Percentiles rank a stretch among this genome's conserved stretches.
phyloP scores from a whole-genome alignment of 352 stramenopile genomes.

The Phytophthora sp. region DNA sequence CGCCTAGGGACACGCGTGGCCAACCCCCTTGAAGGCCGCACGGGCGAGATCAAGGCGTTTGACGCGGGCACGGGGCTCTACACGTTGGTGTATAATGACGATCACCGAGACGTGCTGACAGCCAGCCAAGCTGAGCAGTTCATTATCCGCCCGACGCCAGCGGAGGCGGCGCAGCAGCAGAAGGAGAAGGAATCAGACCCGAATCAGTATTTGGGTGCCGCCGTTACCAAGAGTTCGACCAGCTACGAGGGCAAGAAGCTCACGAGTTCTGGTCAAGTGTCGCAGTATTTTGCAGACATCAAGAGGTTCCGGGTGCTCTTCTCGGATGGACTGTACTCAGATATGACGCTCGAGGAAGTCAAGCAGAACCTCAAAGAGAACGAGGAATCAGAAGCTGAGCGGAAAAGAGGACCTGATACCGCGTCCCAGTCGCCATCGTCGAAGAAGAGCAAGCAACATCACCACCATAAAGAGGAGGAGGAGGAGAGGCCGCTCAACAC shows the following conservation, averaged over 20 bases:
- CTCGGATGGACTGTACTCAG: conserved; percentile 45
- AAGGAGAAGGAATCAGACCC: conserved; percentile 36
- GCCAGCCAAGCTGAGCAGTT: conserved; percentile 41
- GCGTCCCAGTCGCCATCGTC: background rate
- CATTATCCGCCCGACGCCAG: conserved; percentile 41
- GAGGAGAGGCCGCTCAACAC: conserved; percentile 42
- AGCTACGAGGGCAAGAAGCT: conserved; percentile 57
- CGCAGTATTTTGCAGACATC: conserved; percentile 51
- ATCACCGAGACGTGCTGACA: conserved; percentile 45
- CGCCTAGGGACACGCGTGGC: conserved; percentile 59
- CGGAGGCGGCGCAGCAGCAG: background rate
- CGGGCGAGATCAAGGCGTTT: conserved; percentile 54
- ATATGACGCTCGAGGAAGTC: conserved; percentile 52
- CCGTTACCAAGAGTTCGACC: conserved; percentile 47
- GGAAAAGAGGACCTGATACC: conserved; percentile 30
- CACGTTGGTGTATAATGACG: conserved; percentile 59
- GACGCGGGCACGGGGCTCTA: conserved; percentile 52
- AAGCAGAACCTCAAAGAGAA: conserved; percentile 21
- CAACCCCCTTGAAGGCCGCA: conserved; percentile 65
- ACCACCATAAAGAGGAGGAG: conserved; percentile 12
- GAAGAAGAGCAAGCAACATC: conserved; percentile 37
- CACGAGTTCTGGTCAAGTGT: conserved; percentile 48
- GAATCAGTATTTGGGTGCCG: conserved; percentile 46
- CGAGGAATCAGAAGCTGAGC: conserved; percentile 8
- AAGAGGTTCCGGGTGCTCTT: conserved; percentile 58